Evolutionary conservation across 495 filamentous ascomycete genomes (phyloP).

Genomic region (Penicillium longicatenatum): DNA sequence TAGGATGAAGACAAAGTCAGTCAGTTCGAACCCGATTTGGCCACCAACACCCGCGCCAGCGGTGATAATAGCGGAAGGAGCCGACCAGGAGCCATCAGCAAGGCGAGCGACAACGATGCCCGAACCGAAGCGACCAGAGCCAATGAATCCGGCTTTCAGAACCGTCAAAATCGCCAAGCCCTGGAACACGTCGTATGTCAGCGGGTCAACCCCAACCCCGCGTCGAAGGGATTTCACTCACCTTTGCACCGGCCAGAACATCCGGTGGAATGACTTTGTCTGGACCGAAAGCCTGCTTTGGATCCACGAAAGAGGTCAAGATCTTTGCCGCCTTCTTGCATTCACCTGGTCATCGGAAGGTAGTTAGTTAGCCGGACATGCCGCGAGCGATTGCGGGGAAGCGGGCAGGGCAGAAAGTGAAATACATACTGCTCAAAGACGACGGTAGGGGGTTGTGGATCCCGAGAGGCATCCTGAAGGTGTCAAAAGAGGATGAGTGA

Average conservation of each 20-base stretch:
- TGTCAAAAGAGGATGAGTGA: slow-evolving; percentile 14
- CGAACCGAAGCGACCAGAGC: slow-evolving; percentile 88
- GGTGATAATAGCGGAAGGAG: slow-evolving; percentile 87
- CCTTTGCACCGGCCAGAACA: slow-evolving; percentile 89
- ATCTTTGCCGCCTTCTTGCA: slow-evolving; percentile 93
- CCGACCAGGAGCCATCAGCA: slow-evolving; percentile 90
- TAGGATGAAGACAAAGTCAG: slow-evolving; percentile 98
- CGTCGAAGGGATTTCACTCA: slow-evolving; percentile 36
- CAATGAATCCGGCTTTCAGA: slow-evolving; percentile 93
- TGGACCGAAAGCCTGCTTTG: slow-evolving; percentile 89
- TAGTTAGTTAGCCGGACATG: slow-evolving; percentile 27
- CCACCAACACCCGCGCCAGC: slow-evolving; percentile 93
- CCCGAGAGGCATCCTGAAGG: slow-evolving; percentile 56
- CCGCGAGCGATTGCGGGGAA: slow-evolving; percentile 43
- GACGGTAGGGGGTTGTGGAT: slow-evolving; percentile 71
- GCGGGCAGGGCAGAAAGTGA: slow-evolving; percentile 9
- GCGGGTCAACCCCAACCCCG: slow-evolving; percentile 11
- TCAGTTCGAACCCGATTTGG: slow-evolving; percentile 96
- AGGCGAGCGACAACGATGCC: slow-evolving; percentile 92
- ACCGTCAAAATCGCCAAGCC: slow-evolving; percentile 95
- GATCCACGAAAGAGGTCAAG: slow-evolving; percentile 91
- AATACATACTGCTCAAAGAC: slow-evolving; percentile 60
- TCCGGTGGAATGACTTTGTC: slow-evolving; percentile 97
- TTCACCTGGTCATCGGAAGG: slow-evolving; percentile 57
- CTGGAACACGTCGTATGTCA: slow-evolving; percentile 44